Evolutionary conservation across 331 rosid genomes (phyloP), one percentile per base, ranked within the genome.

Genomic region (Rhamnella rubrinervis): DNA sequence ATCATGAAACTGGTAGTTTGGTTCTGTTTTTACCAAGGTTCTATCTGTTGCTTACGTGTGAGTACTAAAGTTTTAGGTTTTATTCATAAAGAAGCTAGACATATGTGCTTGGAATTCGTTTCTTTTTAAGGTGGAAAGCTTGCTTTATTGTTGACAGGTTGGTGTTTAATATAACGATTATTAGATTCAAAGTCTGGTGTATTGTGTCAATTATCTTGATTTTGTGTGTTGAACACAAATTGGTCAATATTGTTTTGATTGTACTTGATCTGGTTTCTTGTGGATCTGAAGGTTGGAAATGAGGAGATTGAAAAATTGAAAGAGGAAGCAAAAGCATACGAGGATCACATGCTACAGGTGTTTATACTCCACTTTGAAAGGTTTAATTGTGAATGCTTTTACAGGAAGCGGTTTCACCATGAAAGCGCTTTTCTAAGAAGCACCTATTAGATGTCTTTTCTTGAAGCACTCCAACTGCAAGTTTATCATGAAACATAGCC

Each of bases 291-390:
- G 61, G 71, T 75, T 41, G 85, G 92, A 44, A 87, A 83, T 83
- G 92, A 79, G 38, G 90, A 89, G 82, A 87, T 91, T 73, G 84
- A 77, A 65, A 91, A 83, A 61, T 82, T 85, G 86, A 95, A 84
- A 85, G 92, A 81, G 76, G 98, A 95, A 77, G 87, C 87, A 12
- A 83, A 83, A 49, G 95, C 88, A 83, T 78, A 73, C 85, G 85
- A 82, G 78, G 82, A 80, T 50, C 98, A 95, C 78, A 95, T 95
- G 98, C 91, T 87, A 23, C 97, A 95, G 96, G 98, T 95, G 61
- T 65, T 44, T 40, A 47, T 57, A 31, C 66, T 55, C 51, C 37
- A 25, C 49, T 44, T 44, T 44, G 11, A 44, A 44, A 44, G 16
- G 49, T 44, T 44, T 16, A 44, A 11, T 8, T 44, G 49, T 11